These are phyloP conservation scores for Verticillium nubilum DNA, from an alignment of 2,329 filamentous ascomycete species.

Conservation along the genomic window DNA sequence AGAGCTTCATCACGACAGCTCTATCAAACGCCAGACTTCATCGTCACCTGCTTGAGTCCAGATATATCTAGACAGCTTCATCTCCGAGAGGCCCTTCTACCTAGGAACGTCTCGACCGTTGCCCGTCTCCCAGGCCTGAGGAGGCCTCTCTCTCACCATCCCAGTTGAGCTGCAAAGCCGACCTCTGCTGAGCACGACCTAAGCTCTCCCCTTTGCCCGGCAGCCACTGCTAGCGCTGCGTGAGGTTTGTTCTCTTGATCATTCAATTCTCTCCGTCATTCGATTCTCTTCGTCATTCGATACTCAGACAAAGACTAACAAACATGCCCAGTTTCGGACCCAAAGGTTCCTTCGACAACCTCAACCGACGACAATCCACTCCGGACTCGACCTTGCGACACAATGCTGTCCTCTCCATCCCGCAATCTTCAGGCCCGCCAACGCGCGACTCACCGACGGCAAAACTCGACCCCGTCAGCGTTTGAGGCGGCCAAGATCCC, in stretches of 20 bases:
- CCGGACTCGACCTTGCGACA: slow-evolving; percentile 67
- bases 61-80: background rate
- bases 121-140: slow-evolving; percentile 8
- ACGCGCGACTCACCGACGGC: slow-evolving; percentile 69
- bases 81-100: background rate
- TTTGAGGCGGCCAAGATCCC: slow-evolving; percentile 70
- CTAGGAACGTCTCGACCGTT: background rate
- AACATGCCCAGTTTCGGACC: slow-evolving; percentile 33
- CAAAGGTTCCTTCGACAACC: slow-evolving; percentile 45
- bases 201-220: slow-evolving; percentile 53
- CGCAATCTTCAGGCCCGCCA: slow-evolving; percentile 69
- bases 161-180: slow-evolving; percentile 26
- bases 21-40: background rate
- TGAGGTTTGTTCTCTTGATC: slow-evolving; percentile 60
- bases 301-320: slow-evolving; percentile 20
- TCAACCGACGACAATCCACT: slow-evolving; percentile 48
- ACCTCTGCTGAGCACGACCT: slow-evolving; percentile 43
- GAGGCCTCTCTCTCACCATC: background rate
- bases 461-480: slow-evolving; percentile 77
- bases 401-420: slow-evolving; percentile 71
- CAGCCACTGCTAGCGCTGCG: slow-evolving; percentile 78
- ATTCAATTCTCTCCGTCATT: background rate
- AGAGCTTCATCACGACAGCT: background rate
- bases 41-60: background rate
- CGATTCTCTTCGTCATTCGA: background rate